A percentile compares a stretch with the other conserved stretches of the same genome.
phyloP scores from a whole-genome alignment of 768 basidiomycete species.

The Lactifluus hygrophoroides region DNA sequence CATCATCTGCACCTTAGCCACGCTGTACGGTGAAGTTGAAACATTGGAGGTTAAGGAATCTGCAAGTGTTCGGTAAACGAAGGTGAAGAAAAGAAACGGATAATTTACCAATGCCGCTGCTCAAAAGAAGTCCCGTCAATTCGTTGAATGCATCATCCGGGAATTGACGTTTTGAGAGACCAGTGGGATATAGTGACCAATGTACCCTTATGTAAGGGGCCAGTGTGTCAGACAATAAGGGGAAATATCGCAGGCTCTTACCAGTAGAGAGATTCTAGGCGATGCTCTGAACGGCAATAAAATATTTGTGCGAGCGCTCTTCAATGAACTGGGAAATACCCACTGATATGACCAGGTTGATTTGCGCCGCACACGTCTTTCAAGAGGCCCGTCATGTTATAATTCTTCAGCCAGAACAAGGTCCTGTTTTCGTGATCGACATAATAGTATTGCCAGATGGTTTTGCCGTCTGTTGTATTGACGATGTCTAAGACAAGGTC shows the following conservation, averaged over 20 bases:
- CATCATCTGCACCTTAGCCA: slow-evolving; percentile 2
- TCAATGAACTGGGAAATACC: background rate
- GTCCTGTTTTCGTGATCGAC: background rate
- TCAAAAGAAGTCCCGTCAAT: background rate
- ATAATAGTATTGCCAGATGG: slow-evolving; percentile 3
- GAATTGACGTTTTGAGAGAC: background rate
- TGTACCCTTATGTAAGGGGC: background rate
- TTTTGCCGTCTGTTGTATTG: background rate
- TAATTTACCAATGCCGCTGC: slow-evolving; percentile 1
- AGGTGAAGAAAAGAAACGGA: background rate
- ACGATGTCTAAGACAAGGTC: slow-evolving; percentile 10
- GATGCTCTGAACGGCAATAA: background rate
- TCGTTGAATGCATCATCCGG: background rate
- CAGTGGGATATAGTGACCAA: slow-evolving; percentile 13
- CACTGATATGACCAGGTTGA: slow-evolving; percentile 6
- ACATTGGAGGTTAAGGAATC: slow-evolving; percentile 6
- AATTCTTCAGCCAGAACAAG: background rate
- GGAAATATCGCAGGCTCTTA: background rate
- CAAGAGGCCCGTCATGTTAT: background rate
- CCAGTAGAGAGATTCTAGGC: slow-evolving; percentile 9
- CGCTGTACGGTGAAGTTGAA: slow-evolving; percentile 7
- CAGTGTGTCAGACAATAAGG: background rate
- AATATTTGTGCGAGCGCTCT: background rate
- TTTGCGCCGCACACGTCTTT: background rate
- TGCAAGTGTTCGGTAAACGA: background rate